Base-by-base conservation (phyloP, 169 alveolate species). In the Plasmodium chabaudi region DNA sequence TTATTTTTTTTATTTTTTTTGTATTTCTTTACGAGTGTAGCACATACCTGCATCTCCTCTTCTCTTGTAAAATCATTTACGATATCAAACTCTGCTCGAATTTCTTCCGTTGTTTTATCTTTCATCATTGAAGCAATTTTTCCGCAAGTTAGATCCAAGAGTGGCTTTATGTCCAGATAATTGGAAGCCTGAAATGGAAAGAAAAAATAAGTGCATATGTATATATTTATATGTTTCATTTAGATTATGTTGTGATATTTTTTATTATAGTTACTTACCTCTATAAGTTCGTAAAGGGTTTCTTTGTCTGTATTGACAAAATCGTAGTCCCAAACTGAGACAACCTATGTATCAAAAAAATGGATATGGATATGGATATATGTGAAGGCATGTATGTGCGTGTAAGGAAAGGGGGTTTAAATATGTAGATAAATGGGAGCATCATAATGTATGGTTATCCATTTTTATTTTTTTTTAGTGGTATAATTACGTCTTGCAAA, bases 31-130 rank as follows among this genome's bases (percentile, higher is more conserved):
- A 9, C 79, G 7, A 59, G 2, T 34, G 13, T 13, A 12, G 12
- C 13, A 25, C 12, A 27, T 53, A 93, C 96, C 93, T 65, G 89
- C 25, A 92, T 96, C 72, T 98, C 99, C 89, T 98, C 99, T 71
- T 97, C 99, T n/a, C 98, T 98, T 17, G 99, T 97, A 79, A 97
- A 96, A 84, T 98, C 99, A 89, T 97, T 98, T 69, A 96, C 96
- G 60, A 97, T 97, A 73, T 97, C 96, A 84, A 98, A 97, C 39
- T 95, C 96, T 60, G 97, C 96, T 89, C 99, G 89, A 87, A 98
- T 97, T 86, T 97, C 98, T 74, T 97, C 98, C 0, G 99, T 96
- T 0, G 97, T 94, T 79, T 97, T 97, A 56, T 99, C 99, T 91
- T 97, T 97, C 73, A 98, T 96, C 94, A 95, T 94, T 25, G 99